A percentile compares a stretch with the other conserved stretches of the same genome.
Evolutionary conservation across 2,329 filamentous ascomycete species (phyloP).

Genomic region (Ascochyta clinopodiicola): DNA sequence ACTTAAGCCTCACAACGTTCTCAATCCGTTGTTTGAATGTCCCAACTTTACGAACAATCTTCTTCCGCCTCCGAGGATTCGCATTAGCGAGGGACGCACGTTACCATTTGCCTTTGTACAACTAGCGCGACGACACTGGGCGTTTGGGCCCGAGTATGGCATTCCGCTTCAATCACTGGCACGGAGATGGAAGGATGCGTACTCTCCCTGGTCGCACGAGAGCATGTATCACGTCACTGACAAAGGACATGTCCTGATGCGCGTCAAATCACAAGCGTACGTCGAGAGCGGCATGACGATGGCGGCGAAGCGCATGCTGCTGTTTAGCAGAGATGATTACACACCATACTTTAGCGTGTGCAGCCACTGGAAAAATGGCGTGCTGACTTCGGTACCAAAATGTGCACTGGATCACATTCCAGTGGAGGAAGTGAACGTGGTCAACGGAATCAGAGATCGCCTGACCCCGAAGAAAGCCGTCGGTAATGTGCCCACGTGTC

Average conservation of each 20-base stretch:
- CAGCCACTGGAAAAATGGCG: conserved; percentile 67
- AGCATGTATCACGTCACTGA: conserved; percentile 60
- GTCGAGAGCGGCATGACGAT: conserved; percentile 58
- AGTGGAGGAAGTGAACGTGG: conserved; percentile 50
- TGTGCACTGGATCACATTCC: conserved; percentile 67
- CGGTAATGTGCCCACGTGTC: conserved; percentile 61
- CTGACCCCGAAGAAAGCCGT: conserved; percentile 41
- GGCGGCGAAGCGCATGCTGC: conserved; percentile 60
- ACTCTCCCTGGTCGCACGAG: conserved; percentile 61
- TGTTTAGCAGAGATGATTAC: conserved; percentile 67
- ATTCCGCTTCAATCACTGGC: conserved; percentile 48
- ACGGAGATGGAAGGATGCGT: conserved; percentile 61
- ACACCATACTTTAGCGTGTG: conserved; percentile 68
- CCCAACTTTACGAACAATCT: conserved; percentile 60
- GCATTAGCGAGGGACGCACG: conserved; percentile 58
- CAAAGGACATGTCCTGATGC: conserved; percentile 62
- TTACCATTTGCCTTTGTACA: conserved; percentile 66
- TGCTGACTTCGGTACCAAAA: conserved; percentile 66
- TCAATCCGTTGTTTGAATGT: conserved; percentile 65
- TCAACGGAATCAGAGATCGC: conserved; percentile 49
- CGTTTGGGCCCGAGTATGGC: conserved; percentile 53
- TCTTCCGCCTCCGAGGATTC: conserved; percentile 60
- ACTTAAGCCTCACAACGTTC: conserved; percentile 59
- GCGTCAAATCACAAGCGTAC: conserved; percentile 62
- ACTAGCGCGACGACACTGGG: conserved; percentile 58